Base-by-base conservation (phyloP, 306 rosid genomes). In the Astragalus membranaceus region DNA sequence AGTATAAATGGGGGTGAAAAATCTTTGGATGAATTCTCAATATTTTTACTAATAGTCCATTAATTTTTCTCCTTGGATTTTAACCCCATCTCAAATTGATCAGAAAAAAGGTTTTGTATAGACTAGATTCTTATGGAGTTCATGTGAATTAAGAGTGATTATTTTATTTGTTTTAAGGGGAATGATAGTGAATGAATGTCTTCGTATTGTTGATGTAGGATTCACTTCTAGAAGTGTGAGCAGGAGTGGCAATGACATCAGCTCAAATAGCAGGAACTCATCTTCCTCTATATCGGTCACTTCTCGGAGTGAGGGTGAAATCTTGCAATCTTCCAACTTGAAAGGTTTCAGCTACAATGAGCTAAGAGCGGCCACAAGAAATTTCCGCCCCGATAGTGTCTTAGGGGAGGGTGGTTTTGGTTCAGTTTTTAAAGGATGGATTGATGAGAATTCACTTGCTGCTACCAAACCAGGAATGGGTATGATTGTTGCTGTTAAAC, bases 331-430 rank as follows among this genome's bases (percentile, higher is more conserved):
- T 37, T 78, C 96, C 74, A 91, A 83, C 67, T 53, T 91, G 89
- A 95, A 80, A 73, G 79, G 74, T 68, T 86, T 91, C 75, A 81
- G 51, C 87, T 86, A 87, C 77, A 75, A 33, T 26, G 97, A 91
- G 42, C 84, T 95, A 37, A 89, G 53, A 78, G 83, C 80, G 5
- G 91, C 96, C 58, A 95, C 99, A 4, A 87, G 86, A 67, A 95
- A 95, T 73, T 95, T 95, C 72, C 96, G 97, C 15, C 99, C 99
- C 0, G 95, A 91, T 64, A 95, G 99, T 79, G 94, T 94, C 5
- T 70, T 94, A 20, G 99, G 99, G 65, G 96, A 91, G 78, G 99
- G 99, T 29, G 99, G 99, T 1, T 94, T 94, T 77, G 99, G 99
- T 72, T 91, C 97, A 17, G 99, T 94, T 69, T 94, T 84, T 68